Base-by-base conservation (phyloP, 2,329 filamentous ascomycete genomes). In the Fusarium neocosmosporiellum region DNA sequence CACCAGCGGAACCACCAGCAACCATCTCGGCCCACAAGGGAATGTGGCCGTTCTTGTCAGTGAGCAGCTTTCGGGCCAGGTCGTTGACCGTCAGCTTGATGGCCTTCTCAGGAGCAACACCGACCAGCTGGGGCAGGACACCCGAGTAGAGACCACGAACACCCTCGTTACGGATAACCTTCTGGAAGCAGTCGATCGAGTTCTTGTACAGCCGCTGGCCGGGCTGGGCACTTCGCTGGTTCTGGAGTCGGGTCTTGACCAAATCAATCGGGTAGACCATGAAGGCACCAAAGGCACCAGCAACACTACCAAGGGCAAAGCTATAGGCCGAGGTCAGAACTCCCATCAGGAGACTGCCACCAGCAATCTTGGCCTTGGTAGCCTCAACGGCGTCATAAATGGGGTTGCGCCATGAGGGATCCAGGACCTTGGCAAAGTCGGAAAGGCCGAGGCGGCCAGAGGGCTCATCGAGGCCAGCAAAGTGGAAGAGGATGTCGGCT, bases 31-130 rank as follows among this genome's bases (percentile, higher is more conserved):
- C 86, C 33, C 86, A 84, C 77, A 90, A 84, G 79, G 86, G 88
- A 79, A 99, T 98, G 67, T 90, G 86, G 58, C 93, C 92, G 71
- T 94, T 89, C 78, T 95, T 90, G 78, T 94, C 91, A 5, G 92
- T 93, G 79, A 95, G 92, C 74, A 89, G 88, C 10, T 89, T 88
- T 79, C 96, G 92, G 24, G 97, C 94, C 63, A 99, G 84, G 80
- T 99, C 96, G 83, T 99, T 99, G 79, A 99, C 95, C 0, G 96
- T 99, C 72, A 99, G 90, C 87, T 99, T 99, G 86, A 99, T 99
- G 76, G 96, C 96, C 87, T 99, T 99, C 83, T 99, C 96, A 2
- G 96, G 96, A n/a, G 96, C 96, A 53, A 99, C 96, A 82, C 96
- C 96, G 71, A 99, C 94, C 53, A 99, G 89, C 86, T 99, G 96